Evolutionary conservation across 768 basidiomycete genomes (phyloP), one percentile per base, ranked within the genome.

Genomic region (Amanita phalloides): DNA sequence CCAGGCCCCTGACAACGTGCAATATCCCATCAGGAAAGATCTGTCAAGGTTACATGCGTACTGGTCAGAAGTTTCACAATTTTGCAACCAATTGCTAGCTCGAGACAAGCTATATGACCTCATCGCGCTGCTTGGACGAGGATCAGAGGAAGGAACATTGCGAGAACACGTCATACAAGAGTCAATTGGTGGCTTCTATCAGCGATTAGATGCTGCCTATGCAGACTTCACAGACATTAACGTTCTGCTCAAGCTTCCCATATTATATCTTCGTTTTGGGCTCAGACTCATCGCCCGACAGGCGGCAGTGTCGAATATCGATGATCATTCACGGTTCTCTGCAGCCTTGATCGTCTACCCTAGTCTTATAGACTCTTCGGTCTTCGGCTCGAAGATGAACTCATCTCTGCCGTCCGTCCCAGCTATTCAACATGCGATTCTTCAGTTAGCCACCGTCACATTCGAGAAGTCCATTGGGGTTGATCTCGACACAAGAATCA

Each of bases 41-140:
- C 58, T 78, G 35, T 56, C 70, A n/a, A 74, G 69, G 5, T 64
- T 89, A 9, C 76, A 78, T 39, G 68, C 73, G 51, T 88, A 81
- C 62, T 90, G 87, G 86, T 70, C 76, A 3, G 87, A 90, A 60
- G 81, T 95, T 9, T 67, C 72, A 1, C 82, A 90, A 51, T 95
- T 97, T 71, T 69, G 81, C 45, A 63, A 58, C 9, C 86, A 86
- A 51, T 66, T 84, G 55, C 58, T 82, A 23, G 61, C 70, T 2
- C 51, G 70, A 2, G 47, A 67, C 4, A 83, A 80, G 61, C 61
- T 87, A 8, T 66, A 74, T 38, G 62, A 72, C 9, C 67, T 95
- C 11, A 55, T 71, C 0, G 47, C 51, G 20, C 60, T 63, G 10
- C 63, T 81, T n/a, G 57, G 64, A 48, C 56, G 59, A 5, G 61